phyloP scores from a whole-genome alignment of 2,329 filamentous ascomycete genomes.

The Mycosphaerelloides madeirae region DNA sequence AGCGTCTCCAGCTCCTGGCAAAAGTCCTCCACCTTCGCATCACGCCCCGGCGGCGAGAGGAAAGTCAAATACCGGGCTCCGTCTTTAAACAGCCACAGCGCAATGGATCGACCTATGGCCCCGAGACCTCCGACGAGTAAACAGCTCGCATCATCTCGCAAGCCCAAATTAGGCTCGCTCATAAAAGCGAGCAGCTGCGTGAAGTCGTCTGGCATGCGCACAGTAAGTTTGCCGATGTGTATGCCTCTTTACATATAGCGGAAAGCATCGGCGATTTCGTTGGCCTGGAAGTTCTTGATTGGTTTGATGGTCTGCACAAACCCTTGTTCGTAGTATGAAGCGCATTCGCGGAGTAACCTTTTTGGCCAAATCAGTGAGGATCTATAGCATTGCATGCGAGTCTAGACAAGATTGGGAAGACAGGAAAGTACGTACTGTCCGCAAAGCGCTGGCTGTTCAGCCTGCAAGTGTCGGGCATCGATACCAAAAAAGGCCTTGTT shows the following conservation, averaged over 20 bases:
- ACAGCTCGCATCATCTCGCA: neutral
- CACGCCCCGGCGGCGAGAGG: constrained; percentile 16
- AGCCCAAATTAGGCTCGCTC: neutral
- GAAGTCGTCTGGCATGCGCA: too few relatives aligned
- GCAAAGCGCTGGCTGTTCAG: neutral
- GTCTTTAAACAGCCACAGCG: constrained; percentile 15
- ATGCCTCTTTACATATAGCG: constrained; percentile 17
- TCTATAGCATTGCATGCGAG: neutral
- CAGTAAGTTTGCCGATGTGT: constrained; percentile 19
- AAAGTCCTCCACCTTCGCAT: neutral
- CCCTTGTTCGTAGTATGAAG: constrained; percentile 3
- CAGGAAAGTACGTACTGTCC: too few relatives aligned
- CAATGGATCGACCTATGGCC: constrained; percentile 6
- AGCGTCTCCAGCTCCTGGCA: neutral
- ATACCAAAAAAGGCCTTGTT: constrained; percentile 13
- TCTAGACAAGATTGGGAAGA: too few relatives aligned
- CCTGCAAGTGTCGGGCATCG: constrained; percentile 5
- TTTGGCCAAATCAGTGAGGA: neutral
- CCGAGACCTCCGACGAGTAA: neutral
- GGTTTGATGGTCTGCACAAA: constrained; percentile 4
- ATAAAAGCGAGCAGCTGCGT: too few relatives aligned
- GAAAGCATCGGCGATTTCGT: constrained; percentile 10
- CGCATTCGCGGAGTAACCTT: too few relatives aligned
- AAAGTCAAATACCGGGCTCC: constrained; percentile 18
- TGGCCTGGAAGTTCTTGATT: constrained; percentile 3